phyloP scores from a whole-genome alignment of 495 filamentous ascomycete species.

The Neurospora sp. region DNA sequence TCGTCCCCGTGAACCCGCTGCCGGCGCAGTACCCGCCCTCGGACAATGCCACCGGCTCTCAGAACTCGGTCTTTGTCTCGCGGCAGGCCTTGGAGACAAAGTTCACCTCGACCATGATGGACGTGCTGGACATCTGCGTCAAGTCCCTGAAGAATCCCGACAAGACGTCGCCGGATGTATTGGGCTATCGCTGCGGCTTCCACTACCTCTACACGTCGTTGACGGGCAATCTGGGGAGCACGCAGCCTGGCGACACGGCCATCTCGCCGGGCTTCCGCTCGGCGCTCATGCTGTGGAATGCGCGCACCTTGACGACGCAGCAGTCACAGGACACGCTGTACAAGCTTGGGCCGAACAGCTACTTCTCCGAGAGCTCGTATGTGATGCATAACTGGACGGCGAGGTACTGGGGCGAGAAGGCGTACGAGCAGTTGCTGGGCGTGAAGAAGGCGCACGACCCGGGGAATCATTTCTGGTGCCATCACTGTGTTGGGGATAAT shows the following conservation, averaged over 20 bases:
- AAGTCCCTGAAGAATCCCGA: neutral
- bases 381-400: neutral
- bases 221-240: conserved; percentile 2
- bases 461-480: neutral
- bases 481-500: neutral
- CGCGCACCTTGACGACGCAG: neutral
- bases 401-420: neutral
- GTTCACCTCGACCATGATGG: conserved; percentile 1
- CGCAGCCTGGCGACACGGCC: neutral
- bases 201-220: conserved; percentile 3
- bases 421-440: neutral
- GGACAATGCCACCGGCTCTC: neutral
- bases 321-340: neutral
- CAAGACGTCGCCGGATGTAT: neutral
- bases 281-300: neutral
- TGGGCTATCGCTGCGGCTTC: neutral
- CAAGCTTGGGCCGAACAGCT: neutral
- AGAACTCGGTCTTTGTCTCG: conserved; percentile 2
- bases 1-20: neutral
- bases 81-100: neutral
- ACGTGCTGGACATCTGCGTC: conserved; percentile 4
- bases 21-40: neutral
- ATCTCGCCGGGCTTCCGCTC: neutral
- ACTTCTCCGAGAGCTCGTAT: neutral
- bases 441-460: neutral